These are phyloP conservation scores for Thelonectria rubi DNA, from an alignment of 2,329 filamentous ascomycete species.

Conservation along the genomic window DNA sequence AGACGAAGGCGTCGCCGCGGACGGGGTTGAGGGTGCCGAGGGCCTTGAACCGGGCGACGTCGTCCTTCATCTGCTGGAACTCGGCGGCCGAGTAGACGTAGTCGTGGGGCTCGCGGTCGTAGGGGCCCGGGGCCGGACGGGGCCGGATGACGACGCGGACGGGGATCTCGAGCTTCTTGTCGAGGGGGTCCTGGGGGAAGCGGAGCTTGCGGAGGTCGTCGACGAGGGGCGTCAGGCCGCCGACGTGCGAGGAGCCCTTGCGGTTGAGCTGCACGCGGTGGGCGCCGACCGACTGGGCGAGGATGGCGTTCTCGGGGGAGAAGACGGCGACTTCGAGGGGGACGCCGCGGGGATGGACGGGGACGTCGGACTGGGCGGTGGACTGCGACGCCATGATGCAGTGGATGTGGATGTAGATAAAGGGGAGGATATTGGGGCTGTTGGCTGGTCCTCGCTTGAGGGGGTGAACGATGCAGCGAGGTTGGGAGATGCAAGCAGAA, in stretches of 20 bases:
- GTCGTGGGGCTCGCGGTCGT: slow-evolving; percentile 45
- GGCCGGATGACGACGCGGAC: slow-evolving; percentile 66
- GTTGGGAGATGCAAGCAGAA: too few relatives aligned
- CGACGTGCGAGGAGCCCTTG: slow-evolving; percentile 57
- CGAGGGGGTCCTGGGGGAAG: not conserved
- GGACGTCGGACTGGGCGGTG: not conserved
- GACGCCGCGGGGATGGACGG: slow-evolving; percentile 20
- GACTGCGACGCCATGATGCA: not conserved
- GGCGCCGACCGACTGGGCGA: slow-evolving; percentile 55
- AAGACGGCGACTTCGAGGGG: slow-evolving; percentile 65
- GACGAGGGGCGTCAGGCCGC: slow-evolving; percentile 61
- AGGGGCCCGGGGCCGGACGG: slow-evolving; percentile 32
- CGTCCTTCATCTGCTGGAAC: slow-evolving; percentile 53
- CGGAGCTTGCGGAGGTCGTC: slow-evolving; percentile 49
- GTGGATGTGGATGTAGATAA: not conserved
- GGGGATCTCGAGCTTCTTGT: slow-evolving; percentile 46
- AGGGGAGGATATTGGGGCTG: not conserved
- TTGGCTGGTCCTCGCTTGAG: not conserved
- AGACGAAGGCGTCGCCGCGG: slow-evolving; percentile 65
- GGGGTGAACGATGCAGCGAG: not conserved
- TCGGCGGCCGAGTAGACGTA: slow-evolving; percentile 61
- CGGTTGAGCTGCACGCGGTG: slow-evolving; percentile 64
- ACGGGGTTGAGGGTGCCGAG: slow-evolving; percentile 49
- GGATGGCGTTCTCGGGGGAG: slow-evolving; percentile 51
- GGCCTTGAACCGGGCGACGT: slow-evolving; percentile 51